These are phyloP conservation scores for Byssothecium circinans DNA, from an alignment of 2,329 filamentous ascomycete genomes.

Conservation along the genomic window DNA sequence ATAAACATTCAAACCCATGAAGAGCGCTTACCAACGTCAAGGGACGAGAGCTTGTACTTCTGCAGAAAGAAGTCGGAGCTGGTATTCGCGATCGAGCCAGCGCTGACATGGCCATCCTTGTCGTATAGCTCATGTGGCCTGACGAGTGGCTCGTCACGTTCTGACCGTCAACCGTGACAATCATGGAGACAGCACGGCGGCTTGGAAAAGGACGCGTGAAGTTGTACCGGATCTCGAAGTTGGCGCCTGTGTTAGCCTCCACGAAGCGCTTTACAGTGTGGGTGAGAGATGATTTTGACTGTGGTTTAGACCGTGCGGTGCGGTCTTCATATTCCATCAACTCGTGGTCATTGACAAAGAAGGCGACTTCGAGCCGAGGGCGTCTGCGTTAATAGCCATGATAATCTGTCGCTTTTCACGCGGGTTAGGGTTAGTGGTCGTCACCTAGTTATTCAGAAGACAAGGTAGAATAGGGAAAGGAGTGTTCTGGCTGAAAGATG, in stretches of 20 bases:
- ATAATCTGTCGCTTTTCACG: too few species aligned
- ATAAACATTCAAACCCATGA: constrained; percentile 5
- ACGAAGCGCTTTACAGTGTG: constrained; percentile 29
- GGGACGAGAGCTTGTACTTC: constrained; percentile 18
- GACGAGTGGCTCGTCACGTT: constrained; percentile 9
- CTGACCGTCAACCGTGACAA: constrained; percentile 22
- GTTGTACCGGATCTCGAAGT: constrained; percentile 19
- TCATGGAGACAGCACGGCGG: constrained; percentile 12
- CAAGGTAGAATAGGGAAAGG: too few species aligned
- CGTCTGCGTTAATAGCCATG: constrained; percentile 17
- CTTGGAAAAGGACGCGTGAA: constrained; percentile 13
- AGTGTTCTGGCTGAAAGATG: too few species aligned
- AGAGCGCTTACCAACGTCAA: constrained; percentile 12
- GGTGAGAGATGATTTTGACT: background rate
- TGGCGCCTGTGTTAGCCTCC: constrained; percentile 21
- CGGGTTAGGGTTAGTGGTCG: background rate
- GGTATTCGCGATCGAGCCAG: constrained; percentile 6
- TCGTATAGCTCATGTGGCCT: constrained; percentile 8
- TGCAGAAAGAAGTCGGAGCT: constrained; percentile 5
- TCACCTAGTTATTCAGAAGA: constrained; percentile 5
- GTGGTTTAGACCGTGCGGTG: background rate
- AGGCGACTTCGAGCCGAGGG: constrained; percentile 18
- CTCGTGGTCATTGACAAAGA: constrained; percentile 20
- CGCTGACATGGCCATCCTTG: constrained; percentile 2
- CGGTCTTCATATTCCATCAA: constrained; percentile 28